These are phyloP conservation scores for Zoysia matrella DNA, from an alignment of 202 grass and related monocot species.

Conservation along the genomic window DNA sequence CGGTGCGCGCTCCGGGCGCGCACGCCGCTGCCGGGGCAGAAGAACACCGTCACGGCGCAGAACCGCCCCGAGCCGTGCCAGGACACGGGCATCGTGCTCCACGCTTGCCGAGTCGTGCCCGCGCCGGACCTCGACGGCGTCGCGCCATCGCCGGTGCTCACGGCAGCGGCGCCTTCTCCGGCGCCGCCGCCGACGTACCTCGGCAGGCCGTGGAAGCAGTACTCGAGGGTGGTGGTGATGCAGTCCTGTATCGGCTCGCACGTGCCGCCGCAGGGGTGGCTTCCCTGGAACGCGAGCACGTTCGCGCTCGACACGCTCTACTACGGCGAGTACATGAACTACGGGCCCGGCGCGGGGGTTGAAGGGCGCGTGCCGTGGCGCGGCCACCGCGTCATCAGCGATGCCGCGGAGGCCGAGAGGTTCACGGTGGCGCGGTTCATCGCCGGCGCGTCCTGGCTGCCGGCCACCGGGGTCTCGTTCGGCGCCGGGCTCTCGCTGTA, in stretches of 20 bases:
- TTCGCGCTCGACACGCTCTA: conserved; percentile 62
- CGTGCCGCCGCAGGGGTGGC: conserved; percentile 46
- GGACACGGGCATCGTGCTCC: background rate
- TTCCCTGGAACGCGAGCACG: conserved; percentile 53
- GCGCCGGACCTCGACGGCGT: too few relatives aligned
- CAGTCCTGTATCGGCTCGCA: too few relatives aligned
- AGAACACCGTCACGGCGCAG: background rate
- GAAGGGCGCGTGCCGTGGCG: conserved; percentile 49
- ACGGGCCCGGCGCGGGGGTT: conserved; percentile 41
- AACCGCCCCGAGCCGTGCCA: background rate
- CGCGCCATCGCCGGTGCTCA: too few relatives aligned
- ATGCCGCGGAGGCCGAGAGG: conserved; percentile 44
- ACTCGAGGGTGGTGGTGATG: background rate
- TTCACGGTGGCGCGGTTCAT: conserved; percentile 72
- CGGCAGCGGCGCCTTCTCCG: too few relatives aligned
- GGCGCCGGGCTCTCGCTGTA: too few relatives aligned
- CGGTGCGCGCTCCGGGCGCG: too few relatives aligned
- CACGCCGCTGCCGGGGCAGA: too few relatives aligned
- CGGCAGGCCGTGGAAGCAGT: background rate
- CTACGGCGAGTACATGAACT: conserved; percentile 66
- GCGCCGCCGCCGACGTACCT: background rate
- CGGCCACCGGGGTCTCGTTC: conserved; percentile 43
- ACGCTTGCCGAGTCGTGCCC: background rate
- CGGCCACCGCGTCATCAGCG: conserved; percentile 54
- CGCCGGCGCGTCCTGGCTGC: conserved; percentile 56